A percentile compares a stretch with the other conserved stretches of the same genome.
Conservation (phyloP, 768 basidiomycete species). For the Cystoderma amianthinum region DNA sequence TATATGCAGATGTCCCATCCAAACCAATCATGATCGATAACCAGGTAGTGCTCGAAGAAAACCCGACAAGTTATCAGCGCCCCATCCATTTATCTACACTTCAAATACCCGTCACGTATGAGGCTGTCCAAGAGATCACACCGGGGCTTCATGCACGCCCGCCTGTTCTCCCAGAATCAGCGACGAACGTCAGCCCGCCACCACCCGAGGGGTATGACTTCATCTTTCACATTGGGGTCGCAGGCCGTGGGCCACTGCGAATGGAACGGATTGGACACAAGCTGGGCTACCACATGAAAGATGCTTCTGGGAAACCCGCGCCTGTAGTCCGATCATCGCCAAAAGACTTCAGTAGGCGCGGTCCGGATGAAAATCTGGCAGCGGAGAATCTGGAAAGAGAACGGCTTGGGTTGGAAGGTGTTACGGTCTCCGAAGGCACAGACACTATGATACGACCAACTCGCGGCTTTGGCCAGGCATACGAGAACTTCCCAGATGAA, state of each 20-base stretch:
- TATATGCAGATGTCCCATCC: slow-evolving; percentile 30
- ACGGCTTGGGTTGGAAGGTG: slow-evolving; percentile 29
- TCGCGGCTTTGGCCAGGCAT: slow-evolving; percentile 39
- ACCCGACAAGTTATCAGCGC: too few species aligned
- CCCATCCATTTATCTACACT: slow-evolving; percentile 56
- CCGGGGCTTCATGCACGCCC: slow-evolving; percentile 59
- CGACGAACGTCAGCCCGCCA: slow-evolving; percentile 21
- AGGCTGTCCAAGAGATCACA: slow-evolving; percentile 43
- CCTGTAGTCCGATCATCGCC: slow-evolving; percentile 36
- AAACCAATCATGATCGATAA: slow-evolving; percentile 17
- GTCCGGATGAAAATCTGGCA: slow-evolving; percentile 18
- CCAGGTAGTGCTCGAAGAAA: slow-evolving; percentile 10
- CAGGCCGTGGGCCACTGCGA: slow-evolving; percentile 52
- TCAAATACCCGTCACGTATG: slow-evolving; percentile 53
- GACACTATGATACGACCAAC: slow-evolving; percentile 29
- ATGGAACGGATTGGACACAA: slow-evolving; percentile 66
- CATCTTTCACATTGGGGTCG: slow-evolving; percentile 66
- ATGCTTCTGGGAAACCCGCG: slow-evolving; percentile 51
- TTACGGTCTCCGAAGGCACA: slow-evolving; percentile 23
- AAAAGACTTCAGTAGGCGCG: slow-evolving; percentile 32
- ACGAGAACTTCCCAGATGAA: slow-evolving; percentile 49
- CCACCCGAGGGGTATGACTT: slow-evolving; percentile 57
- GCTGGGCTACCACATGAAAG: slow-evolving; percentile 63
- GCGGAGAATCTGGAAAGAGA: slow-evolving; percentile 30
- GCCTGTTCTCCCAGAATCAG: slow-evolving; percentile 37